Evolutionary conservation across 2,329 filamentous ascomycete genomes (phyloP).

Genomic region (Diaporthe sp.): DNA sequence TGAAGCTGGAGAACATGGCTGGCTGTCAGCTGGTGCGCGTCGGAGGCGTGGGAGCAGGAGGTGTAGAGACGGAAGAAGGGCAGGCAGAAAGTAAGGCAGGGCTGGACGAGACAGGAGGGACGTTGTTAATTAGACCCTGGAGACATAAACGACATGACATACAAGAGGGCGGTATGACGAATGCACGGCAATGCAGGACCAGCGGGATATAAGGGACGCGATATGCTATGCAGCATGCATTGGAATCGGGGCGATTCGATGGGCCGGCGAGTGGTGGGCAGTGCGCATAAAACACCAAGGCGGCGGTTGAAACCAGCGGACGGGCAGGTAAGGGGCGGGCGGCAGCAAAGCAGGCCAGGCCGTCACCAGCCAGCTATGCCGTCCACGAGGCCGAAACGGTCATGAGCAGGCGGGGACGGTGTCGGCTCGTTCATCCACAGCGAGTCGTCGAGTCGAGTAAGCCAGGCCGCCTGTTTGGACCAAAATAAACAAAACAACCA

Average conservation of each 20-base stretch:
- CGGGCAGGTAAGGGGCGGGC: conserved; percentile 11
- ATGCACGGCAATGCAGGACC: conserved; percentile 9
- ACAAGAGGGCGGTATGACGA: conserved; percentile 24
- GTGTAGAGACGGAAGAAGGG: conserved; percentile 19
- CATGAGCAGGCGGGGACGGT: conserved; percentile 12
- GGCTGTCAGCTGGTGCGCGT: conserved; percentile 32
- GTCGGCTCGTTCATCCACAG: conserved; percentile 5
- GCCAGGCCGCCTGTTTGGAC: conserved; percentile 21
- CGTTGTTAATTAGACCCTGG: not conserved
- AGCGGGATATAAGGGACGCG: conserved; percentile 15
- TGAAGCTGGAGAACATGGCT: conserved; percentile 44
- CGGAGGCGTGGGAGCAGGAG: not conserved
- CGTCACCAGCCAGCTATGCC: conserved; percentile 28
- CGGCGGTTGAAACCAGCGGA: conserved; percentile 16
- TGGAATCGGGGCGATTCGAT: not conserved
- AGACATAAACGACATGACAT: conserved; percentile 18
- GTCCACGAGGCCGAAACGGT: conserved; percentile 25
- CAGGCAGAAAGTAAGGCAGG: not conserved
- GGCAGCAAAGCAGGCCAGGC: conserved; percentile 24
- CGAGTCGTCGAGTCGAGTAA: conserved; percentile 22
- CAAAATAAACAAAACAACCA: conserved; percentile 23
- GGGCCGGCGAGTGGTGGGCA: not conserved
- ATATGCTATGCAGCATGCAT: conserved; percentile 18
- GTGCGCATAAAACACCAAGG: conserved; percentile 20
- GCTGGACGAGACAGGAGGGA: not conserved